Evolutionary conservation across 2,329 filamentous ascomycete species (phyloP).

Genomic region (Hymenoscyphus albidus): DNA sequence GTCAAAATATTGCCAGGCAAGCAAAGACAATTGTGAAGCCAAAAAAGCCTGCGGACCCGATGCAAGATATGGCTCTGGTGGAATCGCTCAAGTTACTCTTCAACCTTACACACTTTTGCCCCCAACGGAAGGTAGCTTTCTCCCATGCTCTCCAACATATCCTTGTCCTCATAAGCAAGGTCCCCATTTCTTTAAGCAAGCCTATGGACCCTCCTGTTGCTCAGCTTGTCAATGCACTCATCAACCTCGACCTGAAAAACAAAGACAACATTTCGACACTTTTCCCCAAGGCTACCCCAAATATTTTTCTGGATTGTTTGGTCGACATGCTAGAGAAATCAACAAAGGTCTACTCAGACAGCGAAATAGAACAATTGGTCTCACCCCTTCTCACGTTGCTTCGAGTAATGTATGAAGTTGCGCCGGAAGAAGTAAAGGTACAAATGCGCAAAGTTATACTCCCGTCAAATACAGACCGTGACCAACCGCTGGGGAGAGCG

Average conservation of each 20-base stretch:
- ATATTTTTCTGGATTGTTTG: conserved; percentile 59
- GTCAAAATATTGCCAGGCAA: conserved; percentile 68
- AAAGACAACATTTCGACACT: conserved; percentile 46
- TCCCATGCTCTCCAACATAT: conserved; percentile 65
- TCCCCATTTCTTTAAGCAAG: conserved; percentile 53
- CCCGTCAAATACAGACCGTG: conserved; percentile 72
- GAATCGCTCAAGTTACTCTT: conserved; percentile 88
- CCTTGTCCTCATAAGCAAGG: conserved; percentile 62
- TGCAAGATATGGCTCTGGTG: conserved; percentile 74
- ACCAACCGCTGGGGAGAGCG: conserved; percentile 71
- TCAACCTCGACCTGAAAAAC: conserved; percentile 69
- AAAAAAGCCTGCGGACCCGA: conserved; percentile 39
- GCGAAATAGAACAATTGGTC: conserved; percentile 67
- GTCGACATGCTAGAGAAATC: conserved; percentile 67
- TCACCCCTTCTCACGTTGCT: conserved; percentile 73
- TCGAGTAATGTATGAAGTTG: conserved; percentile 65
- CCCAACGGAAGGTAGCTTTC: conserved; percentile 58
- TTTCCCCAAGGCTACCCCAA: conserved; percentile 62
- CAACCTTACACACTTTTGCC: conserved; percentile 76
- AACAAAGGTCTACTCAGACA: conserved; percentile 58
- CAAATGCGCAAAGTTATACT: conserved; percentile 66
- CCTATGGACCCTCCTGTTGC: conserved; percentile 71
- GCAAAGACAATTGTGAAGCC: conserved; percentile 42
- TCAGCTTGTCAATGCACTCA: conserved; percentile 72
- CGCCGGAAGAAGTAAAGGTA: conserved; percentile 57